These are phyloP conservation scores for Magnusiomyces magnusii DNA, from an alignment of 1,139 yeast species.

Conservation along the genomic window DNA sequence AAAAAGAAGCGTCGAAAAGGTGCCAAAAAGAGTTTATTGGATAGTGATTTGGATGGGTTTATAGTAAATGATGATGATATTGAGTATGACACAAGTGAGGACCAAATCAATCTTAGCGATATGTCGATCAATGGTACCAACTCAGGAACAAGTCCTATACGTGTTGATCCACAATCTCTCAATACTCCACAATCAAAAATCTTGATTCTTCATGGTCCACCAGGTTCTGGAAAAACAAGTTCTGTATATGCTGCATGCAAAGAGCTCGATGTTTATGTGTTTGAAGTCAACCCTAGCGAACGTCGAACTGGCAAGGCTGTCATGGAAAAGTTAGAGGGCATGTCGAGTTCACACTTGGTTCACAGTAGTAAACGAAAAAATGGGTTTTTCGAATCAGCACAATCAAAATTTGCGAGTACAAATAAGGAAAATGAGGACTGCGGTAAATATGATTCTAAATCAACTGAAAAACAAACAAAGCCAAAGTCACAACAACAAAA, in stretches of 20 bases:
- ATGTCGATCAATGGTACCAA: not conserved
- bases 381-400: not conserved
- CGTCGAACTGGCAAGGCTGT: slow-evolving; percentile 68
- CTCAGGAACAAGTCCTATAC: slow-evolving; percentile 21
- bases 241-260: slow-evolving; percentile 62
- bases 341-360: slow-evolving; percentile 78
- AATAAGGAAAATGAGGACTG: not conserved
- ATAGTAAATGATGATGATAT: slow-evolving; percentile 38
- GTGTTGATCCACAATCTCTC: slow-evolving; percentile 18
- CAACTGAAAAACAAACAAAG: slow-evolving; percentile 18
- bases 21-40: not conserved
- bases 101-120: not conserved
- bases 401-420: not conserved
- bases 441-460: too few relatives aligned
- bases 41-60: slow-evolving; percentile 38
- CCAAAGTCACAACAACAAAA: slow-evolving; percentile 33
- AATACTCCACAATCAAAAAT: slow-evolving; percentile 21
- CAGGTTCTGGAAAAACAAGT: slow-evolving; percentile 76
- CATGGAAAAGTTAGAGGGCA: slow-evolving; percentile 57
- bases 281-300: slow-evolving; percentile 73
- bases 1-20: slow-evolving; percentile 19
- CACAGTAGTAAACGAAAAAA: slow-evolving; percentile 30
- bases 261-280: slow-evolving; percentile 61
- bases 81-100: slow-evolving; percentile 16
- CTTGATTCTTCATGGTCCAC: slow-evolving; percentile 59